phyloP scores from a whole-genome alignment of 768 basidiomycete species.

The Boletus sp. region DNA sequence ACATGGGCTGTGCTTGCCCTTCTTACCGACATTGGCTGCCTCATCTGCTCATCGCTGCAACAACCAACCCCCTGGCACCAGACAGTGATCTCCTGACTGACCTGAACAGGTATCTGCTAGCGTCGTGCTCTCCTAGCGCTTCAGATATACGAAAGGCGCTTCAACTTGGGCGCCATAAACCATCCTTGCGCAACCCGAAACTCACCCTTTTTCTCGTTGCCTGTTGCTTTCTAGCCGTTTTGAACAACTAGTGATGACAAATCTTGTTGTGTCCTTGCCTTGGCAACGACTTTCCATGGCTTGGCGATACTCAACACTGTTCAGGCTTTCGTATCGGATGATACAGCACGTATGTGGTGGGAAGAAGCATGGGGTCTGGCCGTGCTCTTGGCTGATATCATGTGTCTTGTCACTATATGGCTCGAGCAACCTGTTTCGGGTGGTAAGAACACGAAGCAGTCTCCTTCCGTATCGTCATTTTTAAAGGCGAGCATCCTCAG shows the following conservation, averaged over 20 bases:
- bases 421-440: not conserved
- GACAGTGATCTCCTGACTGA: not conserved
- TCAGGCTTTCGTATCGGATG: constrained; percentile 1
- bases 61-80: not conserved
- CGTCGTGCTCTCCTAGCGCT: not conserved
- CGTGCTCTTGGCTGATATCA: not conserved
- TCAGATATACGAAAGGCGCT: not conserved
- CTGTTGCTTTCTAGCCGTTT: not conserved
- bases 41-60: constrained; percentile 7
- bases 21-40: constrained; percentile 8
- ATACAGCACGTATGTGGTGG: not conserved
- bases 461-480: not conserved
- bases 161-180: not conserved
- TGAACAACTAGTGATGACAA: not conserved
- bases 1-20: constrained; percentile 16
- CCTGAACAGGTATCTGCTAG: not conserved
- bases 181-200: not conserved
- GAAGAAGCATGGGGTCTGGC: constrained; percentile 1
- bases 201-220: not conserved
- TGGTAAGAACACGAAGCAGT: not conserved
- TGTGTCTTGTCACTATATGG: not conserved
- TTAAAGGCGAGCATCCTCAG: not conserved
- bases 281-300: not conserved
- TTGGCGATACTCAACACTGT: not conserved
- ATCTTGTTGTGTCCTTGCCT: not conserved